Percentiles rank a stretch among this genome's conserved stretches.
Conservation (phyloP, 805 yeast species). For the Kluyveromyces lactis region DNA sequence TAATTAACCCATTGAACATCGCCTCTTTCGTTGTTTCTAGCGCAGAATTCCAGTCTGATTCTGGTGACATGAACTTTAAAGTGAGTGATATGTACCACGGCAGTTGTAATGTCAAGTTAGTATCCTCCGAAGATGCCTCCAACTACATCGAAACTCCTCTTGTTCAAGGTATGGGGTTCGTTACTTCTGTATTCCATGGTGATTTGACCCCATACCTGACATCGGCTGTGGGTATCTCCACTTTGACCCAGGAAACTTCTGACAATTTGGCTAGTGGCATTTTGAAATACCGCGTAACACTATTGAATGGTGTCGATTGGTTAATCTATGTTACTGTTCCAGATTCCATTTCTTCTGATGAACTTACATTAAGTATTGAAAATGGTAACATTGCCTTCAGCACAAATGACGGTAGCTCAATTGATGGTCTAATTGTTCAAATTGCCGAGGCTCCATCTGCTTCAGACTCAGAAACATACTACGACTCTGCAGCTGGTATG, state of each 20-base stretch:
- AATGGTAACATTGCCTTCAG: slow-evolving; percentile 32
- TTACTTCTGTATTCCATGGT: slow-evolving; percentile 44
- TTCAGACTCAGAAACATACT: slow-evolving; percentile 32
- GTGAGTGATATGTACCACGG: slow-evolving; percentile 41
- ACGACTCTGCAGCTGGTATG: slow-evolving; percentile 63
- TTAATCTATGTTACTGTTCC: slow-evolving; percentile 41
- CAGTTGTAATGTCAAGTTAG: slow-evolving; percentile 41
- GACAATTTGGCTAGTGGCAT: slow-evolving; percentile 30
- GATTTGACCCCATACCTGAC: slow-evolving; percentile 37
- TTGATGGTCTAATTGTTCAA: slow-evolving; percentile 39
- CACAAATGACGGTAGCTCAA: slow-evolving; percentile 15
- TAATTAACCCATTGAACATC: slow-evolving; percentile 46
- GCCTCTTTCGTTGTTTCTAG: slow-evolving; percentile 46
- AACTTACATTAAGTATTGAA: slow-evolving; percentile 28
- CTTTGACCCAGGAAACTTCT: slow-evolving; percentile 30
- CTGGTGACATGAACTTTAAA: slow-evolving; percentile 27
- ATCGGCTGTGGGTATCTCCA: slow-evolving; percentile 38
- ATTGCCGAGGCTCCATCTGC: slow-evolving; percentile 39
- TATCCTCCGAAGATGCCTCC: slow-evolving; percentile 16
- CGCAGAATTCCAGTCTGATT: slow-evolving; percentile 36
- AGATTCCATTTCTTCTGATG: slow-evolving; percentile 17
- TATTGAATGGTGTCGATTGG: slow-evolving; percentile 44
- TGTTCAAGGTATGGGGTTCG: slow-evolving; percentile 55
- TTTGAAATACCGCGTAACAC: slow-evolving; percentile 44
- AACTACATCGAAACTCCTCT: slow-evolving; percentile 41